Evolutionary conservation across 805 yeast genomes (phyloP).

Genomic region (Kodamaea hsintzibuensis): DNA sequence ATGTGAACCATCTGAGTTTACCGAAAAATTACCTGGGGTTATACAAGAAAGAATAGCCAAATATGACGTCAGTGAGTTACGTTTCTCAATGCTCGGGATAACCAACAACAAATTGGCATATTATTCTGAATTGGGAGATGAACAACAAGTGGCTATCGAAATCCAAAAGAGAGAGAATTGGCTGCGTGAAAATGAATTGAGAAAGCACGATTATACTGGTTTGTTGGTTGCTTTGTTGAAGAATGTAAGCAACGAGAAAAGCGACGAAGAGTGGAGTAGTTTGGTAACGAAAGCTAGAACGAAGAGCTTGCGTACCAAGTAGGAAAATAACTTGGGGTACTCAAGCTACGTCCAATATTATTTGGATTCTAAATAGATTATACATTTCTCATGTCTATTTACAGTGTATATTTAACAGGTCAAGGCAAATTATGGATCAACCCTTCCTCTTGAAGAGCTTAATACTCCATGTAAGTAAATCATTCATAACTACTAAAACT

Average conservation of each 20-base stretch:
- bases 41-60: conserved; percentile 48
- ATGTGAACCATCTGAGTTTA: conserved; percentile 43
- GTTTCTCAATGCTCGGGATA: conserved; percentile 58
- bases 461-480: not conserved
- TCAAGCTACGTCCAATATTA: too few relatives aligned
- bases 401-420: not conserved
- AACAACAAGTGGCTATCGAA: conserved; percentile 39
- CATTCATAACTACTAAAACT: conserved; percentile 29
- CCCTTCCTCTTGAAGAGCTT: too few relatives aligned
- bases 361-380: too few relatives aligned
- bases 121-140: conserved; percentile 40
- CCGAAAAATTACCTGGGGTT: conserved; percentile 43
- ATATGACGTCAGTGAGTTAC: conserved; percentile 48
- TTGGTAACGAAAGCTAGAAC: conserved; percentile 26
- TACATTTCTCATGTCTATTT: too few relatives aligned
- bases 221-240: conserved; percentile 48
- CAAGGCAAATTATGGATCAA: too few relatives aligned
- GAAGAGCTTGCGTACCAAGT: conserved; percentile 11
- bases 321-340: not conserved
- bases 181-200: conserved; percentile 53
- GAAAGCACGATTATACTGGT: conserved; percentile 56
- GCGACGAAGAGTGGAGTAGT: conserved; percentile 42
- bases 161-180: conserved; percentile 49
- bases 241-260: conserved; percentile 34
- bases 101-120: conserved; percentile 49